A percentile compares a stretch with the other conserved stretches of the same genome.
Conservation (phyloP, 805 yeast genomes). For the Scheffersomyces lignosus region DNA sequence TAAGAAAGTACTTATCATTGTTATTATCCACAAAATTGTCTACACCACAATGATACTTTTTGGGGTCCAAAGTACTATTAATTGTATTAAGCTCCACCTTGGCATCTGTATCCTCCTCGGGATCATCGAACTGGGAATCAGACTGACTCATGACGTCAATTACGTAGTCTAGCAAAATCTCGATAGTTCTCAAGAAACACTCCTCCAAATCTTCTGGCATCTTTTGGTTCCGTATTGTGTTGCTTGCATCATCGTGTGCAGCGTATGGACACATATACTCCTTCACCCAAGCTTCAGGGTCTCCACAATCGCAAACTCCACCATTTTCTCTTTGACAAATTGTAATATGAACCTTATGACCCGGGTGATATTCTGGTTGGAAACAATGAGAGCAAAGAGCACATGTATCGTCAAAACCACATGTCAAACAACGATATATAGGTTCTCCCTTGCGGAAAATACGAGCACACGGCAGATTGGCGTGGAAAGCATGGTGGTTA, state of each 20-base stretch:
- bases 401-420: slow-evolving; percentile 82
- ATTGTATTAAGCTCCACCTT: slow-evolving; percentile 29
- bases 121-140: slow-evolving; percentile 37
- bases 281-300: slow-evolving; percentile 75
- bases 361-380: slow-evolving; percentile 65
- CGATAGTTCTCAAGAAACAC: slow-evolving; percentile 43
- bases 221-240: slow-evolving; percentile 5
- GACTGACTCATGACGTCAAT: slow-evolving; percentile 59
- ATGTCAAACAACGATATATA: slow-evolving; percentile 70
- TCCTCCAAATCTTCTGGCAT: slow-evolving; percentile 46
- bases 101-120: slow-evolving; percentile 24
- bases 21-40: slow-evolving; percentile 31
- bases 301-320: slow-evolving; percentile 90
- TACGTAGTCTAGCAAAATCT: slow-evolving; percentile 54
- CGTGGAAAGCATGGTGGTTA: slow-evolving; percentile 46
- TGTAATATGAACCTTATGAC: slow-evolving; percentile 67
- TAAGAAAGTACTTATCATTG: slow-evolving; percentile 52
- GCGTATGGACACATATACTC: slow-evolving; percentile 45
- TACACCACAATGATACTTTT: slow-evolving; percentile 41
- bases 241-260: slow-evolving; percentile 16
- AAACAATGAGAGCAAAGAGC: slow-evolving; percentile 80
- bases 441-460: slow-evolving; percentile 79
- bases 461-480: slow-evolving; percentile 70
- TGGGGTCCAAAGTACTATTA: slow-evolving; percentile 34
- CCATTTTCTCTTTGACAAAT: slow-evolving; percentile 69